Percentiles rank a stretch among this genome's conserved stretches.
phyloP scores from a whole-genome alignment of 495 filamentous ascomycete species.

The Penicillium herquei region DNA sequence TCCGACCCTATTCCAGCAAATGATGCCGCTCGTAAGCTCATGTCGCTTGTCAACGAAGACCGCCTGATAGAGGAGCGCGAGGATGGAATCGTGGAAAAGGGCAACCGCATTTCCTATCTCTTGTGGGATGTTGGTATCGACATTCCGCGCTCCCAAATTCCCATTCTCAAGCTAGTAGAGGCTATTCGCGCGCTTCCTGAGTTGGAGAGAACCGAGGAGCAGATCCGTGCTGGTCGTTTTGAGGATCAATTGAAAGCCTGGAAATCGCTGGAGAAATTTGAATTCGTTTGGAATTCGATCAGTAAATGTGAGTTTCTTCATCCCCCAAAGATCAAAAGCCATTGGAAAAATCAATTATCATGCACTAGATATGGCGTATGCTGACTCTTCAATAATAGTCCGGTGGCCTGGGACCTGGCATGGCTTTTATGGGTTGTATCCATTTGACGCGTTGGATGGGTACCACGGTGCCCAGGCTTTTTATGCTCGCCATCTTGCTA shows the following conservation, averaged over 20 bases:
- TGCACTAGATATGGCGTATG: too few relatives aligned
- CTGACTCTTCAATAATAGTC: too few relatives aligned
- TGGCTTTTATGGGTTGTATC: too few relatives aligned
- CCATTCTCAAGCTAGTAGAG: background rate
- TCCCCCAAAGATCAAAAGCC: too few relatives aligned
- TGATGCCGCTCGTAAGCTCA: background rate
- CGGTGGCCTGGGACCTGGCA: too few relatives aligned
- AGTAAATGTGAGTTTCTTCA: background rate
- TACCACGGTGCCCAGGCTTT: too few relatives aligned
- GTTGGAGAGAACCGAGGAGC: background rate
- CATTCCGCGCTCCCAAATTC: background rate
- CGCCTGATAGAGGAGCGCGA: background rate
- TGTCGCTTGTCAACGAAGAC: background rate
- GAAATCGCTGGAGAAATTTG: background rate
- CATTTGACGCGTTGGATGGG: too few relatives aligned
- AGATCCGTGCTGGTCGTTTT: background rate
- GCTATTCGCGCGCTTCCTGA: background rate
- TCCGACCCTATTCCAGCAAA: background rate
- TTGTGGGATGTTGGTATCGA: background rate
- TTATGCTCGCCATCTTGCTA: too few relatives aligned
- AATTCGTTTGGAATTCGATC: background rate
- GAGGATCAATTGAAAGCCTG: background rate
- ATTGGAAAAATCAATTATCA: too few relatives aligned
- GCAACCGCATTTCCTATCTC: background rate
- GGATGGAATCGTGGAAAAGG: background rate